Base-by-base conservation (phyloP, 495 filamentous ascomycete genomes). In the Bryoglossum gracile region DNA sequence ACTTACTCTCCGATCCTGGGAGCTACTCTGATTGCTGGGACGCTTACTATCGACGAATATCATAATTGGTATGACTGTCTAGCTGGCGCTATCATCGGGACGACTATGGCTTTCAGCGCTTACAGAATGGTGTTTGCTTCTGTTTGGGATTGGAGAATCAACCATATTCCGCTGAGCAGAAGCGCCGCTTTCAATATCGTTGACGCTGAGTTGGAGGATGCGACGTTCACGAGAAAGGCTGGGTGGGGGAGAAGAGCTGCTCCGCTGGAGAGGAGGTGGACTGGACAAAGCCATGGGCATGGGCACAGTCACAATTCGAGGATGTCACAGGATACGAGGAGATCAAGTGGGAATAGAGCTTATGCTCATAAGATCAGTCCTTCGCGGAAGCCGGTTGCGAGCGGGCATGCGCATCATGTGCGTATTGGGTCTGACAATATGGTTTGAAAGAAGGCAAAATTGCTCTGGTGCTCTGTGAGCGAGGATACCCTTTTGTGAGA, bases 61-160 rank as follows among this genome's bases (percentile, higher is more conserved):
- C 80, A 82, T 48, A 71, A 82, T 60, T 77, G 73, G 73, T 78
- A 77, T 41, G 81, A 84, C 32, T 65, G 80, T 3, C 37, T 79
- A 4, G 72, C 68, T 13, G 82, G 82, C 4, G 72, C 65, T 2
- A 52, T 73, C 21, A 77, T 84, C 43, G 82, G 82, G 2, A 69
- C 68, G 4, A 43, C 70, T n/a, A 71, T 77, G 62, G 78, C 80
- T 0, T 69, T 80, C 35, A 64, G 68, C 18, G 60, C 67, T 0
- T 84, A 82, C 57, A 67, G 79, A 33, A 75, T 77, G 70, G 66
- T 66, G 19, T 83, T 76, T 50, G 77, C 78, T 1, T 52, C 65
- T 2, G 66, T 82, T 40, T 82, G 72, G 71, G 79, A 82, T 53
- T 82, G 39, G 38, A 35, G 47, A 13, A 43, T 30, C 37, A 77